Percentiles rank a stretch among this genome's conserved stretches.
These are phyloP conservation scores for Penicillium occitanis DNA, from an alignment of 2,329 filamentous ascomycete genomes.

Conservation along the genomic window DNA sequence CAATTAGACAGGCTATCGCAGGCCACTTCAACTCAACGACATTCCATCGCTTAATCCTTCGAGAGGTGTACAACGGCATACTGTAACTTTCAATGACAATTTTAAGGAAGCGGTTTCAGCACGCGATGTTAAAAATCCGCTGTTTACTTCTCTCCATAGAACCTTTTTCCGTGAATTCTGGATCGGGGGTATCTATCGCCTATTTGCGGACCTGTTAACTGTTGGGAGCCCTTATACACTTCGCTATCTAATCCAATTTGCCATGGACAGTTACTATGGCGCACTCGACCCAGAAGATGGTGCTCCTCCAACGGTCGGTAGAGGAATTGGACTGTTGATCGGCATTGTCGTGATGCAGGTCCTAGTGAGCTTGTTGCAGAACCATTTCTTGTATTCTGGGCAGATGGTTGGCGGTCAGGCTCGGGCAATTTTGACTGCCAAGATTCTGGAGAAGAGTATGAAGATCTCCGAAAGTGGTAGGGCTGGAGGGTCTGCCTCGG, in stretches of 20 bases:
- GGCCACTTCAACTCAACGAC: conserved; percentile 10
- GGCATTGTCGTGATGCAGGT: conserved; percentile 11
- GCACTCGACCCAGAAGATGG: not conserved
- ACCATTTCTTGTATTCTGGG: conserved; percentile 10
- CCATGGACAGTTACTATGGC: not conserved
- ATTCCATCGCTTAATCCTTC: conserved; percentile 5
- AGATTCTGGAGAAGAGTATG: conserved; percentile 5
- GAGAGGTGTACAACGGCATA: conserved; percentile 4
- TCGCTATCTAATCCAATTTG: conserved; percentile 7
- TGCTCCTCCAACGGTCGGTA: not conserved
- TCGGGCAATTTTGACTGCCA: conserved; percentile 3
- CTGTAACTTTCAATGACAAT: not conserved
- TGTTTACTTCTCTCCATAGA: conserved; percentile 2
- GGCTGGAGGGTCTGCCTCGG: not conserved
- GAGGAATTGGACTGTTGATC: conserved; percentile 1
- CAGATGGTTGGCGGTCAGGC: conserved; percentile 9
- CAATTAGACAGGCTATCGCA: conserved; percentile 6
- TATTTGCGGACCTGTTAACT: not conserved
- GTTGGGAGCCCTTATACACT: conserved; percentile 8
- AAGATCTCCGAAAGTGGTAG: conserved; percentile 6
- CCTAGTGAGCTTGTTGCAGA: not conserved
- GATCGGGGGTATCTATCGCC: conserved; percentile 3
- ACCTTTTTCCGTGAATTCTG: conserved; percentile 12
- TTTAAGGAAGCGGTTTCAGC: not conserved
- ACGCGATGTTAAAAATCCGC: not conserved